Base-by-base conservation (phyloP, 1,284 basidiomycete species). In the Malassezia yamatoensis region DNA sequence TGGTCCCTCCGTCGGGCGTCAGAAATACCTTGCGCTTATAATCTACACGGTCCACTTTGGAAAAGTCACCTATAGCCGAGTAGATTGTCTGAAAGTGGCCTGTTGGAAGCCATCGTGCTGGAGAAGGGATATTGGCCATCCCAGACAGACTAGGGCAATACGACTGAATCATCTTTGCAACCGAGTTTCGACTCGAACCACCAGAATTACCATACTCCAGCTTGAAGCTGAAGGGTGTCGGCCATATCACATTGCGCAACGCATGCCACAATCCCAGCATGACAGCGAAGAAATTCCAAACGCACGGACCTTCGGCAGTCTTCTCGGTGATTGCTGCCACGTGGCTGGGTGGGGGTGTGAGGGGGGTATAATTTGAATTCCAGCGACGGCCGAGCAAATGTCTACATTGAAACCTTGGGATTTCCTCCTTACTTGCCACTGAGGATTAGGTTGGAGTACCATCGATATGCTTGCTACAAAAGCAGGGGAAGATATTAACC, bases 11-110 rank as follows among this genome's bases (percentile, higher is more conserved):
- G 33, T 74, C 72, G 0, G 72, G 70, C 2, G 59, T 53, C 35
- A 75, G 38, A 15, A 75, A 61, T 8, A 72, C 62, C 8, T 62
- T 59, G 13, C 72, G 58, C 43, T 66, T 63, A 61, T 63, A 73
- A 12, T 61, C 56, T 18, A 73, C 68, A 9, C 53, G 45, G 52
- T 75, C 69, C 38, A 65, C 54, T 11, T 48, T 21, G 38, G 49
- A 47, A 20, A 71, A 67, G 52, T 72, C 60, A 38, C 50, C 68
- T 0, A 63, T 41, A 9, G 65, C 65, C 2, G 63, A 64, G 40
- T 65, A 75, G 53, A 75, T 54, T 16, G 72, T 75, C 51, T 75
- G 72, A 8, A 71, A 45, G 21, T 72, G 69, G 1, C 72, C 72
- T 2, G 63, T 51, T 2, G 70, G 60, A 21, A 72, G 63, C 58